Percentiles rank a stretch among this genome's conserved stretches.
Conservation (phyloP, 345 rosid genomes). For the Nasturtium officinale region DNA sequence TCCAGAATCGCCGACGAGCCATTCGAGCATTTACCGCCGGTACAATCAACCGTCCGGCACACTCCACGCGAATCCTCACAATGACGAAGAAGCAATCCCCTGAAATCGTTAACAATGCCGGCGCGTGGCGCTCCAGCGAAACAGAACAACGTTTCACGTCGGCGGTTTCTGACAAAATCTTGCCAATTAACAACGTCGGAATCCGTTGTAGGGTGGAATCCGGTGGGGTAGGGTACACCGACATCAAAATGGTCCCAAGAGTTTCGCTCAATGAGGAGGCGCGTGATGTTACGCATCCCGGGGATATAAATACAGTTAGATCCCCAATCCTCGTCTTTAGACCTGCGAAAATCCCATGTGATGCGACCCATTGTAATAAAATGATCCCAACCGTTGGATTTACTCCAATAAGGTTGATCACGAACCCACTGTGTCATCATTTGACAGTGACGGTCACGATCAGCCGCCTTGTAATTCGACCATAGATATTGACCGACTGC, state of each 20-base stretch:
- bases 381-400: conserved; percentile 93
- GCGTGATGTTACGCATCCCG: conserved; percentile 91
- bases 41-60: conserved; percentile 72
- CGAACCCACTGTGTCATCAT: conserved; percentile 69
- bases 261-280: conserved; percentile 91
- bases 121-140: conserved; percentile 88
- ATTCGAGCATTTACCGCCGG: conserved; percentile 60
- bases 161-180: conserved; percentile 60
- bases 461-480: conserved; percentile 56
- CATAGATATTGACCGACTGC: conserved; percentile 87
- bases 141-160: conserved; percentile 70
- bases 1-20: conserved; percentile 76
- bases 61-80: conserved; percentile 56
- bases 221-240: conserved; percentile 94
- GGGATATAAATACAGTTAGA: conserved; percentile 77
- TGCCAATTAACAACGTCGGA: conserved; percentile 80
- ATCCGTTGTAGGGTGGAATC: conserved; percentile 90
- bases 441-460: conserved; percentile 77
- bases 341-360: conserved; percentile 95
- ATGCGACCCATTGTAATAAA: conserved; percentile 92
- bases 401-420: conserved; percentile 62
- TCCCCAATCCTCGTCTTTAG: conserved; percentile 83
- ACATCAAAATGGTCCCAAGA: conserved; percentile 98
- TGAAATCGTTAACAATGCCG: conserved; percentile 65
- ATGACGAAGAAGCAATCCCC: conserved; percentile 66